phyloP scores from a whole-genome alignment of 768 basidiomycete genomes.

The Dacryopinax primogenitus region DNA sequence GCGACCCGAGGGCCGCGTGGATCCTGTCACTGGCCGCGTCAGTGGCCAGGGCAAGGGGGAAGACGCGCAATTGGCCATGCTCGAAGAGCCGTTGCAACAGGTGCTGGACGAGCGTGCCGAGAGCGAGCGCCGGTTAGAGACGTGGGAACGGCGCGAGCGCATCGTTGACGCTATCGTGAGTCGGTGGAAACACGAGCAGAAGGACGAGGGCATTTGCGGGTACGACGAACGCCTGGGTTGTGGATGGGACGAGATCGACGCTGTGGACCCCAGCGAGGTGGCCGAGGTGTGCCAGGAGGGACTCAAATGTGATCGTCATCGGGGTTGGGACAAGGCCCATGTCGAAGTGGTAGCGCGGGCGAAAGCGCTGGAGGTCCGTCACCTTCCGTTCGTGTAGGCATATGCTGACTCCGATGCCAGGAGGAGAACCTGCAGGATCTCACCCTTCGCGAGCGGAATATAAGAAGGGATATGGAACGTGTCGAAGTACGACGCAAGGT shows the following conservation, averaged over 20 bases:
- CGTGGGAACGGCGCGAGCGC: constrained; percentile 55
- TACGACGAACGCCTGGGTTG: constrained; percentile 81
- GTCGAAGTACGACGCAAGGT: constrained; percentile 23
- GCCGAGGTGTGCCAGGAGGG: constrained; percentile 30
- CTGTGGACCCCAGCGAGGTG: constrained; percentile 23
- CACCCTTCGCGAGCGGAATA: constrained; percentile 61
- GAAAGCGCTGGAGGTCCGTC: constrained; percentile 48
- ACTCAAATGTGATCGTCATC: constrained; percentile 62
- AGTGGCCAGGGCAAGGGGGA: constrained; percentile 29
- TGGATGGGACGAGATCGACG: constrained; percentile 43
- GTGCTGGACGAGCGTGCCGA: constrained; percentile 50
- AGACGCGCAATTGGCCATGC: constrained; percentile 35
- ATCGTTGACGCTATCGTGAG: constrained; percentile 54
- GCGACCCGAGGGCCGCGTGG: constrained; percentile 13
- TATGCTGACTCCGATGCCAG: background rate
- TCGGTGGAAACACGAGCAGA: constrained; percentile 43
- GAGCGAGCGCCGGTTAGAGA: constrained; percentile 55
- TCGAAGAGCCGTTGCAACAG: constrained; percentile 24
- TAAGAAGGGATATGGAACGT: constrained; percentile 66
- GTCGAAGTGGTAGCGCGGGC: constrained; percentile 59
- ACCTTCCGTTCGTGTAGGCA: background rate
- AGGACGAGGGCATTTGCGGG: constrained; percentile 49
- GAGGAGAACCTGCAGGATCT: constrained; percentile 28
- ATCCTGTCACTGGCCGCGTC: background rate
- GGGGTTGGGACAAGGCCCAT: constrained; percentile 79